Evolutionary conservation across 192 early-diverging fungal species (phyloP).

Genomic region (Dissophora ornata): DNA sequence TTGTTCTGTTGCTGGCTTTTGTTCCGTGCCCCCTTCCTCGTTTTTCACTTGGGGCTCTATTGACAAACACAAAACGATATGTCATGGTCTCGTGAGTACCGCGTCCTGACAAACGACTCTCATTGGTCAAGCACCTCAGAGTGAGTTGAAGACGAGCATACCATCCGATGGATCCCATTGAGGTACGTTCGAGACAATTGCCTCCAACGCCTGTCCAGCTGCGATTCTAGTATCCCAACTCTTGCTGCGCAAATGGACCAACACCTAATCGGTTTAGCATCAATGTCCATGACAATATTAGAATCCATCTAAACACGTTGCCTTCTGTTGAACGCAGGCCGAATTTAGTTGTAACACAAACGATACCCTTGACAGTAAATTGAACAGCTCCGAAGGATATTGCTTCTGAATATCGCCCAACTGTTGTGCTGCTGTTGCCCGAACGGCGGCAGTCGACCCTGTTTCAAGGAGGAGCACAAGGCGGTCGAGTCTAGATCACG

Average conservation of each 20-base stretch:
- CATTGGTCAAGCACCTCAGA: too few species aligned
- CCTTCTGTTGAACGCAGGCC: too few species aligned
- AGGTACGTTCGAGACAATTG: conserved; percentile 90
- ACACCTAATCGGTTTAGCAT: conserved; percentile 65
- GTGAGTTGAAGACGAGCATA: too few species aligned
- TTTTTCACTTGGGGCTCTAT: conserved; percentile 28
- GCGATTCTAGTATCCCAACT: conserved; percentile 97
- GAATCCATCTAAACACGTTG: too few species aligned
- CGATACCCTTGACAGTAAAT: conserved; percentile 82
- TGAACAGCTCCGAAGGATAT: conserved; percentile 92
- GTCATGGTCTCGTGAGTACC: too few species aligned
- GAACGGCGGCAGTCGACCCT: conserved; percentile 88
- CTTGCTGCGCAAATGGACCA: conserved; percentile 87
- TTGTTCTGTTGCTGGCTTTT: conserved; percentile 18
- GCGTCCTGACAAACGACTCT: too few species aligned
- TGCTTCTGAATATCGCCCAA: conserved; percentile 95
- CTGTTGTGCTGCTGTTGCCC: conserved; percentile 93
- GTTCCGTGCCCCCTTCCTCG: conserved; percentile 24
- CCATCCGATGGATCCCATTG: conserved; percentile 78
- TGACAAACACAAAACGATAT: too few species aligned
- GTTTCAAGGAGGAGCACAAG: conserved; percentile 94
- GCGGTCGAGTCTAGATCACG: conserved; percentile 86
- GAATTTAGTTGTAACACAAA: conserved; percentile 1
- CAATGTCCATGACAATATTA: too few species aligned
- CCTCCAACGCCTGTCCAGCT: conserved; percentile 91